A percentile compares a stretch with the other conserved stretches of the same genome.
These are phyloP conservation scores for Rhizopogon vinicolor DNA, from an alignment of 768 basidiomycete species.

Conservation along the genomic window DNA sequence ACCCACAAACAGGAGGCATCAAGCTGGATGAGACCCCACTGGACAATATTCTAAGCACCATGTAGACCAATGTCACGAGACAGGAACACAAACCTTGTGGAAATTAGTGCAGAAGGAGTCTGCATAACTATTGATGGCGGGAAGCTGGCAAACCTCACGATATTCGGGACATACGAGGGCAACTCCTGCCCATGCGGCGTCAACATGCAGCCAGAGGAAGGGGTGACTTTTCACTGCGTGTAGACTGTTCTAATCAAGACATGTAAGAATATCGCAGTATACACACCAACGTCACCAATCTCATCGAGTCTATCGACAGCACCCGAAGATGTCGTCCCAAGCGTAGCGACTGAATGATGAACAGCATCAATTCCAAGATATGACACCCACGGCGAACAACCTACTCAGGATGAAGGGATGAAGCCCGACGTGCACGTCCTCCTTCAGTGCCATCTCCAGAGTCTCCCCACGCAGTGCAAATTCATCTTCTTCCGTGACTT, in stretches of 20 bases:
- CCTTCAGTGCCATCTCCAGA: constrained; percentile 57
- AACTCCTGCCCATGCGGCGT: constrained; percentile 90
- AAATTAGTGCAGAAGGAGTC: constrained; percentile 88
- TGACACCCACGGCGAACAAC: constrained; percentile 30
- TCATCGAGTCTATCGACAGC: constrained; percentile 79
- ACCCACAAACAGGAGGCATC: constrained; percentile 83
- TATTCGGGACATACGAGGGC: constrained; percentile 78
- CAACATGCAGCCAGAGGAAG: constrained; percentile 83
- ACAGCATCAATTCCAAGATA: neutral
- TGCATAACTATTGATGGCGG: constrained; percentile 70
- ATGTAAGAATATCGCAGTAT: neutral
- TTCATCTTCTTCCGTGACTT: constrained; percentile 9
- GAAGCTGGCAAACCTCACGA: constrained; percentile 54
- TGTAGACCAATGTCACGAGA: neutral
- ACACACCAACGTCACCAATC: constrained; percentile 63
- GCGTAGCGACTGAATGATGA: constrained; percentile 69
- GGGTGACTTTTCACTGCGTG: constrained; percentile 51
- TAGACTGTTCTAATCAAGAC: neutral
- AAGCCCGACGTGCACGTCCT: constrained; percentile 54
- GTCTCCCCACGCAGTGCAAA: constrained; percentile 65
- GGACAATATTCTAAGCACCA: neutral
- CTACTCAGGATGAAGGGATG: constrained; percentile 29
- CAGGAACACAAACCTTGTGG: constrained; percentile 46
- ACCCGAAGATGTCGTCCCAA: constrained; percentile 84
- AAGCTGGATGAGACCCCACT: constrained; percentile 94